A percentile compares a stretch with the other conserved stretches of the same genome.
These are phyloP conservation scores for Phaffia rhodozyma DNA, from an alignment of 1,284 basidiomycete species.

Conservation along the genomic window DNA sequence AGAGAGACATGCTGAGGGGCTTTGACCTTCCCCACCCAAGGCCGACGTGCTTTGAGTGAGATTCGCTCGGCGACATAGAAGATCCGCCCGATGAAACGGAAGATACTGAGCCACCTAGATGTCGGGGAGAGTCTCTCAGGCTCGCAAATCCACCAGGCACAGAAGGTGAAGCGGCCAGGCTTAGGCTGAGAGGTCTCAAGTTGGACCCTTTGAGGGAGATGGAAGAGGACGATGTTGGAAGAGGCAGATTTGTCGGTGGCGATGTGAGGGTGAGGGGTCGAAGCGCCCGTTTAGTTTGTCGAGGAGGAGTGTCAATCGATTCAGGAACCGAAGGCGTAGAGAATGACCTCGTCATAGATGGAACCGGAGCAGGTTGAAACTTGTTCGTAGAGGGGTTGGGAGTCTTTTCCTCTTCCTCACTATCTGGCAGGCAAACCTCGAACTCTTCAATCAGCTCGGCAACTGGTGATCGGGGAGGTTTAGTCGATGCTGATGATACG, in stretches of 20 bases:
- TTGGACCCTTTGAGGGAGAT: neutral
- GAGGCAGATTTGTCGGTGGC: neutral
- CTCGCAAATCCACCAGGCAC: no score
- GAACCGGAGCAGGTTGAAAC: no score
- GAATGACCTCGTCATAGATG: no score
- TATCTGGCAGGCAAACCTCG: neutral
- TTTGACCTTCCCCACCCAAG: neutral
- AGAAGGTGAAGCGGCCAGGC: slow-evolving; percentile 1
- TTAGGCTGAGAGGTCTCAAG: slow-evolving; percentile 6
- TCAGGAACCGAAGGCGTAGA: neutral
- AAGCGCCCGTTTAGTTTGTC: neutral
- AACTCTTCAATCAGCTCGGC: neutral
- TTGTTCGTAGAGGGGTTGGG: neutral
- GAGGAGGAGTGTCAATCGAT: neutral
- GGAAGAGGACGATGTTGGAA: neutral
- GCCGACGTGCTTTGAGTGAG: neutral
- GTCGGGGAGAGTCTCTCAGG: neutral
- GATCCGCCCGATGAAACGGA: neutral
- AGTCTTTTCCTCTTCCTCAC: slow-evolving; percentile 1
- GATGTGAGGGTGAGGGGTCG: slow-evolving; percentile 13
- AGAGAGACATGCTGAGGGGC: neutral
- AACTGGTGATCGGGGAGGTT: neutral
- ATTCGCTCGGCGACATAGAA: neutral
- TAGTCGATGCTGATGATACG: neutral
- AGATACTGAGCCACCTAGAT: neutral